Evolutionary conservation across 139 green algal species (phyloP).

Genomic region (Micractinium sp.): DNA sequence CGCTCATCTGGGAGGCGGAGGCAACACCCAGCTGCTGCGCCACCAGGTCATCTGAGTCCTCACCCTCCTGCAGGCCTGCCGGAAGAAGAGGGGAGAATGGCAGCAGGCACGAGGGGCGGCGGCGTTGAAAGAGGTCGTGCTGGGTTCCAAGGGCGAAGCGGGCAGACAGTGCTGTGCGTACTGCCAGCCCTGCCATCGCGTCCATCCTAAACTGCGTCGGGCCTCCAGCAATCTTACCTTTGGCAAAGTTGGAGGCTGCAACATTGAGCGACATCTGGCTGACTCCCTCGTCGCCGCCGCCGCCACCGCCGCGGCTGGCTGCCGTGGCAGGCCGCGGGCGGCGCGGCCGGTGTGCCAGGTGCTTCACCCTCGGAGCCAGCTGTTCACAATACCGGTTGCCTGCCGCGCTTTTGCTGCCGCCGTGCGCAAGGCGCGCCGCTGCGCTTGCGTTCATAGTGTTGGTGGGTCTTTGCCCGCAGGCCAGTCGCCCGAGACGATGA

Average conservation of each 20-base stretch:
- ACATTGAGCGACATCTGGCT: not conserved
- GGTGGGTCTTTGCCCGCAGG: no score
- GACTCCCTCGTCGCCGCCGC: constrained; percentile 11
- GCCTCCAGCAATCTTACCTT: not conserved
- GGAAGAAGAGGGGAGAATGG: no score
- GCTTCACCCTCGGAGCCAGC: not conserved
- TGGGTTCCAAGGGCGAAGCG: no score
- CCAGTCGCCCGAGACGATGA: no score
- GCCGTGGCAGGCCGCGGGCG: not conserved
- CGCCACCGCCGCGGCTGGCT: constrained; percentile 3
- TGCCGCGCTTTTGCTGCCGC: not conserved
- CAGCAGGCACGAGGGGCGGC: no score
- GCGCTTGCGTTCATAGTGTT: no score
- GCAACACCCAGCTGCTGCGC: constrained; percentile 68
- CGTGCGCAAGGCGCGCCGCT: no score
- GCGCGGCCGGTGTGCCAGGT: not conserved
- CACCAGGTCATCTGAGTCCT: constrained; percentile 74
- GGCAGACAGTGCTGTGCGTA: no score
- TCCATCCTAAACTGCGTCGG: no score
- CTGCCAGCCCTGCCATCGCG: no score
- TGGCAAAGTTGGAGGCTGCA: constrained; percentile 18
- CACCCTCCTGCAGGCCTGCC: constrained; percentile 65
- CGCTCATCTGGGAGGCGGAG: constrained; percentile 45
- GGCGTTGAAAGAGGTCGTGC: no score
- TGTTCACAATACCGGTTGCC: no score